A percentile compares a stretch with the other conserved stretches of the same genome.
Evolutionary conservation across 2,329 filamentous ascomycete genomes (phyloP).

Genomic region (Elsinoe batatas): DNA sequence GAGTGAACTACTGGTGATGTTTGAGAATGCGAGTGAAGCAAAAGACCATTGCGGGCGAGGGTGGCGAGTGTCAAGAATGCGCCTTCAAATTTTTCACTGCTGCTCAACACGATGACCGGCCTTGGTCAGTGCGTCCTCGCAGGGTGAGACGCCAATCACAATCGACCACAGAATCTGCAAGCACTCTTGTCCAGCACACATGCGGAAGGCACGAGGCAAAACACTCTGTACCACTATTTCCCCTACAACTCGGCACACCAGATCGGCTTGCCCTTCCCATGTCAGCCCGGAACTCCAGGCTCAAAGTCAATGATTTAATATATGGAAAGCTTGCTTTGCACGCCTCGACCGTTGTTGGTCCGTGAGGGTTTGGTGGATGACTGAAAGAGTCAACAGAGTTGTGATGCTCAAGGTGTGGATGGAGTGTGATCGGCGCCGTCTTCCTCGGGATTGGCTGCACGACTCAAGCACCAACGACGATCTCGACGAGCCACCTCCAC

Average conservation of each 20-base stretch:
- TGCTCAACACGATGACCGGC: background rate
- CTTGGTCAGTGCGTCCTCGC: slow-evolving; percentile 2
- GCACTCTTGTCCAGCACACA: slow-evolving; percentile 5
- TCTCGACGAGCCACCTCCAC: background rate
- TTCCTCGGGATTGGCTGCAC: slow-evolving; percentile 3
- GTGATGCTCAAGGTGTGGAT: background rate
- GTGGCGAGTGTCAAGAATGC: background rate
- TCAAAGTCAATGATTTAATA: slow-evolving; percentile 1
- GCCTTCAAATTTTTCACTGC: background rate
- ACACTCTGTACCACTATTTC: background rate
- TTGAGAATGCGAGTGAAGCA: background rate
- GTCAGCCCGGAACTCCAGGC: background rate
- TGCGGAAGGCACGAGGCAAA: slow-evolving; percentile 4
- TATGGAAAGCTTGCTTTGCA: slow-evolving; percentile 9
- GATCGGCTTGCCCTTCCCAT: background rate
- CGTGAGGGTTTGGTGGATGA: background rate
- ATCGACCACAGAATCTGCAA: background rate
- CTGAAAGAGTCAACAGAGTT: background rate
- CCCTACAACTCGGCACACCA: background rate
- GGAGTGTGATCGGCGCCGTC: slow-evolving; percentile 2
- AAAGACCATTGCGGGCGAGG: background rate
- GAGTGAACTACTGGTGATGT: background rate
- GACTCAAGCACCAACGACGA: slow-evolving; percentile 3
- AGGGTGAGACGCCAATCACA: slow-evolving; percentile 7
- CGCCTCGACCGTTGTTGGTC: background rate